These are phyloP conservation scores for Mortierella claussenii DNA, from an alignment of 192 early-diverging fungal genomes.

Conservation along the genomic window DNA sequence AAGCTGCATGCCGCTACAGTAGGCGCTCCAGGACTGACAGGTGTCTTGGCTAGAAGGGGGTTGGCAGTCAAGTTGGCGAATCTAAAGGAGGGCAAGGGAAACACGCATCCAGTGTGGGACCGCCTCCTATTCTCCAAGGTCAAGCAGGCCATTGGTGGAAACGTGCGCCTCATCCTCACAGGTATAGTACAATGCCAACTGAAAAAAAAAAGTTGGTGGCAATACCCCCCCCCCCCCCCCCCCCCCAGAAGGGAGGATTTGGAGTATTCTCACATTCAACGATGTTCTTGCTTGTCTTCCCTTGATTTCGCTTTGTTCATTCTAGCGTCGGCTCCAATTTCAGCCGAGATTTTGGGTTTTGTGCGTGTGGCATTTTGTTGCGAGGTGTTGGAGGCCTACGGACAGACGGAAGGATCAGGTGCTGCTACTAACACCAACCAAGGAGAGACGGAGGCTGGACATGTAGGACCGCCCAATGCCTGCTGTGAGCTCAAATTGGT, in stretches of 20 bases:
- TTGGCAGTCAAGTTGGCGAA: constrained; percentile 70
- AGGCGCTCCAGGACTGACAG: constrained; percentile 70
- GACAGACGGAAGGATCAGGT: constrained; percentile 83
- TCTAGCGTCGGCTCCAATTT: constrained; percentile 82
- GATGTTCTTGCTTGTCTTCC: background rate
- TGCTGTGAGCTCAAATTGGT: constrained; percentile 88
- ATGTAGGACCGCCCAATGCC: constrained; percentile 78
- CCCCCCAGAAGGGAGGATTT: no score
- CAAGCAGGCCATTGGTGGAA: constrained; percentile 80
- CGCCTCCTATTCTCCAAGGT: constrained; percentile 84
- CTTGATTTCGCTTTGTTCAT: background rate
- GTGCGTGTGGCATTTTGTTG: constrained; percentile 82
- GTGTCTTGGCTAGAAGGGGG: constrained; percentile 67
- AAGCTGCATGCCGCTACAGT: constrained; percentile 70
- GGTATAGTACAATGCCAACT: constrained; percentile 52
- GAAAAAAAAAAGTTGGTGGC: no score
- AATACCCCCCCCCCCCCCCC: no score
- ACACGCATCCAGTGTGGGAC: constrained; percentile 90
- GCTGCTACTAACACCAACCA: constrained; percentile 61
- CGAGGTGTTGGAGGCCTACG: constrained; percentile 88
- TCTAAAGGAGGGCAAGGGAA: constrained; percentile 66
- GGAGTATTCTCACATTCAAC: no score
- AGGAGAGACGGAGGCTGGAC: constrained; percentile 76
- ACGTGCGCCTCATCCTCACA: constrained; percentile 81
- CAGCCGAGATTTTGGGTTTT: constrained; percentile 82